Base-by-base conservation (phyloP, 805 yeast genomes). In the Ogataea salicorniae region DNA sequence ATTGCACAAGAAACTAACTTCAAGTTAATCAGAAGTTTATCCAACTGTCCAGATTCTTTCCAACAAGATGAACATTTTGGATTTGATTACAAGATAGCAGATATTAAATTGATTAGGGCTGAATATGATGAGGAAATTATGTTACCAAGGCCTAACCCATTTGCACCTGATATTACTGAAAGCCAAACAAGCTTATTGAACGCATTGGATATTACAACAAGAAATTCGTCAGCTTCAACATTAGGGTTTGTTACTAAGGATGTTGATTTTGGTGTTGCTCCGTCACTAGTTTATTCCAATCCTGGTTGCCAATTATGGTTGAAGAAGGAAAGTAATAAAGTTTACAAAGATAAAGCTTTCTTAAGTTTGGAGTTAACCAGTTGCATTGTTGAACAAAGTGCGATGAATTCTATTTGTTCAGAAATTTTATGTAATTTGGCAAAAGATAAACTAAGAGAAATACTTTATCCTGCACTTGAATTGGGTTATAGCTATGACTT, bases 401-500 rank as follows among this genome's bases (percentile, higher is more conserved):
- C 79, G 0, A 41, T 46, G 9, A 66, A 65, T 42, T 69, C 77
- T 2, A 73, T 80, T 51, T 66, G 70, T n/a, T 53, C 77, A 13
- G 90, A 85, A 52, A 58, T 84, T 5, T 48, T 84, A 2, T 69
- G 74, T 9, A 80, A 78, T 42, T 45, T 80, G 3, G 52, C 81
- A 4, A 77, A 73, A 22, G 56, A 60, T 1, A 58, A 62, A 14
- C 55, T 84, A 0, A 62, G 72, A 22, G 60, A 66, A 5, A 49
- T 52, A 5, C 54, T 85, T 1, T 85, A 84, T 57, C 75, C 77
- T 1, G 72, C 81, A 1, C 78, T 81, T 47, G 58, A 71, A n/a
- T 48, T 81, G 9, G 80, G 82, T 1, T 81, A 73, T 55, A 59
- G 75, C 0, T 84, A 84, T 77, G 81, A 77, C 17, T 50, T 84